These are phyloP conservation scores for Cardamine chenopodiifolia DNA, from an alignment of 345 rosid species.

Conservation along the genomic window DNA sequence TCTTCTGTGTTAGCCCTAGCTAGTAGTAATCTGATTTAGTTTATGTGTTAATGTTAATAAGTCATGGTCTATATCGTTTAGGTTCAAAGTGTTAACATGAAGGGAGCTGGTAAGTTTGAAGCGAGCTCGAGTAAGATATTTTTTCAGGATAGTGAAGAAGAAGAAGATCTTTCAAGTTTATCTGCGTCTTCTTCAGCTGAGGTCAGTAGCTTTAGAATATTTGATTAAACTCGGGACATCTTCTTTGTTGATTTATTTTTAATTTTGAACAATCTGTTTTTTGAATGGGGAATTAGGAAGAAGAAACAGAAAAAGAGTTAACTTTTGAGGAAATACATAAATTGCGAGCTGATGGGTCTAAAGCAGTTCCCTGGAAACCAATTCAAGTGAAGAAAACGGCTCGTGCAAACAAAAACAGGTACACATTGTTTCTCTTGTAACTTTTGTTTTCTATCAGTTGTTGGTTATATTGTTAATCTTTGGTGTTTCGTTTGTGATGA, in stretches of 20 bases:
- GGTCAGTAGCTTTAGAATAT: slow-evolving; percentile 22
- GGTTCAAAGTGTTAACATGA: slow-evolving; percentile 24
- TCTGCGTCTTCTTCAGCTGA: slow-evolving; percentile 43
- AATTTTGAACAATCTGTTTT: background rate
- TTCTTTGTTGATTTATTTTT: background rate
- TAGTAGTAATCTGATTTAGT: background rate
- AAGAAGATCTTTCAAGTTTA: slow-evolving; percentile 17
- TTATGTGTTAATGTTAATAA: background rate
- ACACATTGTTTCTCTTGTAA: slow-evolving; percentile 1
- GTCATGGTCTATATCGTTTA: background rate
- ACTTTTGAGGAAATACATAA: slow-evolving; percentile 83
- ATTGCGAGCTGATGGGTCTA: slow-evolving; percentile 72
- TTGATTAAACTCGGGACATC: background rate
- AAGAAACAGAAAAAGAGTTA: slow-evolving; percentile 64
- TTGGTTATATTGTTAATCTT: slow-evolving; percentile 16
- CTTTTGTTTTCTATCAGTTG: background rate
- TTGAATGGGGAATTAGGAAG: slow-evolving; percentile 48
- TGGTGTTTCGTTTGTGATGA: slow-evolving; percentile 8
- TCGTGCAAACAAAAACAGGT: slow-evolving; percentile 83
- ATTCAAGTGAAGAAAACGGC: slow-evolving; percentile 48
- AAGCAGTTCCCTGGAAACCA: slow-evolving; percentile 44
- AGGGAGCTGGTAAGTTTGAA: slow-evolving; percentile 33
- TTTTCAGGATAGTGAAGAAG: slow-evolving; percentile 39
- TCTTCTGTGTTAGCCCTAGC: background rate
- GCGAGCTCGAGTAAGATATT: slow-evolving; percentile 36